Base-by-base conservation (phyloP, 2,329 filamentous ascomycete species). In the Alternaria arbusti region DNA sequence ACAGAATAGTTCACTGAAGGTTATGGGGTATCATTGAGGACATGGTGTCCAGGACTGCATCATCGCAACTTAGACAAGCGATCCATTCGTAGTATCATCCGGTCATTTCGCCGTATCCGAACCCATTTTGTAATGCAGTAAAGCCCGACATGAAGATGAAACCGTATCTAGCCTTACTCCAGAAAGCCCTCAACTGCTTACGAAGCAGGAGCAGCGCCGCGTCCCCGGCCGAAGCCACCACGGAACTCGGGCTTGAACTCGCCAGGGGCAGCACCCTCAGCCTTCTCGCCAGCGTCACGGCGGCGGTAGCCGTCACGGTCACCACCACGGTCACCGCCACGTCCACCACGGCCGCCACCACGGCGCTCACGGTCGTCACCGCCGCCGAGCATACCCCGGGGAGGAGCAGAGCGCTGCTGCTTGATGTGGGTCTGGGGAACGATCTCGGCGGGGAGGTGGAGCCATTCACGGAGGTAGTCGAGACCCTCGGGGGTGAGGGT, bases 401-500 rank as follows among this genome's bases (percentile, higher is more conserved):
- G 95, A 85, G 95, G 95, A 86, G 94, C 94, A 80, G 93, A 96
- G 85, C 96, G 93, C 89, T 97, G 94, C 89, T 97, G 94, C 93
- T 99, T 99, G 88, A 99, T 98, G 91, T 99, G 96, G 81, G 96
- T 99, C 81, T 96, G 94, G 78, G 96, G 96, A 76, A 99, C 96
- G 82, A 99, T 97, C 90, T 99, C 96, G 83, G 96, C 94, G 81
- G 96, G 96, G 80, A 99, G 92, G 87, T 99, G 96, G 79, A 99
- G 94, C 96, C 96, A 99, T 89, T 99, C 96, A 83, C 96, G 95
- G 84, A 99, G 94, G 90, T 99, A 99, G 88, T 98, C 95, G 84
- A 99, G 95, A 87, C 96, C 96, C 89, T 98, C 94, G 82, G 94
- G 93, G 84, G 95, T 97, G 86, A 99, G 91, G 86, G 96, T 97